Percentiles rank a stretch among this genome's conserved stretches.
phyloP scores from a whole-genome alignment of 2,329 filamentous ascomycete genomes.

The Ceratocystis smalleyi region DNA sequence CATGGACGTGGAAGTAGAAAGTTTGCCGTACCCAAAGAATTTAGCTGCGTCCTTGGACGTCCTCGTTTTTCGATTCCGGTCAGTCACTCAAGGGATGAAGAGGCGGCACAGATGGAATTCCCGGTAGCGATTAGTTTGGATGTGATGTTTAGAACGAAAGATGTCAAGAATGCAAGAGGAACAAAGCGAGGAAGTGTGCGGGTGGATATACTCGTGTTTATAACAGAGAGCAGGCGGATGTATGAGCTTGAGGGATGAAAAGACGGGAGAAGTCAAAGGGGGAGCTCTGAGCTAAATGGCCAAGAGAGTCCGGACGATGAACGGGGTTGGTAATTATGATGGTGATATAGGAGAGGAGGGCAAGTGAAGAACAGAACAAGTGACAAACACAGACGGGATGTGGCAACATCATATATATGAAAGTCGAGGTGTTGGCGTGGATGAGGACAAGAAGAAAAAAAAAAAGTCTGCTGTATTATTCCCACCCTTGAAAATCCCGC shows the following conservation, averaged over 20 bases:
- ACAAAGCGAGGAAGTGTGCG: not conserved
- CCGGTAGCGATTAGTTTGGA: not conserved
- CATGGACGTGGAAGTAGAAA: not conserved
- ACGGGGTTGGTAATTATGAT: not conserved
- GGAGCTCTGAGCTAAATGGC: not conserved
- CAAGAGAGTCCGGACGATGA: not conserved
- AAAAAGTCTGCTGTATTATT: not conserved
- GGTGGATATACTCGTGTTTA: not conserved
- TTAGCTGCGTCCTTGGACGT: not conserved
- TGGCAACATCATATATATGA: conserved; percentile 8
- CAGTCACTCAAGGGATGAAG: not conserved
- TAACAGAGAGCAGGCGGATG: not conserved
- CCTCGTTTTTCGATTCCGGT: not conserved
- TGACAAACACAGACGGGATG: not conserved
- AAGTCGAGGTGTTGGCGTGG: not conserved
- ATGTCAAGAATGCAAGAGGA: not conserved
- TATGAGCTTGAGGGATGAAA: not conserved
- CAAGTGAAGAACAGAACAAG: not conserved
- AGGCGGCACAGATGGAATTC: not conserved
- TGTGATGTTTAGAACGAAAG: not conserved
- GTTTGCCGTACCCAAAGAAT: not conserved
- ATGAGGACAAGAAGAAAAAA: not conserved
- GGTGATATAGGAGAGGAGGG: not conserved
- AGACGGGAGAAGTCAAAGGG: not conserved
- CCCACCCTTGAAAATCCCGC: not conserved